phyloP scores from a whole-genome alignment of 768 basidiomycete genomes.

The Mycena capillaripes region DNA sequence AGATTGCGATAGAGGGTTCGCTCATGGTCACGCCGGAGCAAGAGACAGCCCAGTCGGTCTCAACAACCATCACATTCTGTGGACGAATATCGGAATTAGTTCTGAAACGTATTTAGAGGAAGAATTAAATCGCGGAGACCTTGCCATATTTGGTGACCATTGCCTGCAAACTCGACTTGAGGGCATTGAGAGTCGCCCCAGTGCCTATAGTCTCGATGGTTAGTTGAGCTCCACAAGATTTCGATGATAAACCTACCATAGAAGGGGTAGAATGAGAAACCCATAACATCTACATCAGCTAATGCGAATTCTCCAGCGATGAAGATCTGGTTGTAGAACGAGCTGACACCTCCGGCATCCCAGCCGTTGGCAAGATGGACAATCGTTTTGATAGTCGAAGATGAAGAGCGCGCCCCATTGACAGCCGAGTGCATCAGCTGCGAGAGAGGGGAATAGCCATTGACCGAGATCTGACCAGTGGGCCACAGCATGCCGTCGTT shows the following conservation, averaged over 20 bases:
- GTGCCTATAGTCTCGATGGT: conserved; percentile 38
- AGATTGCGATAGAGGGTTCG: conserved; percentile 61
- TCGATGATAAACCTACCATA: background rate
- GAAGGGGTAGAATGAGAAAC: conserved; percentile 33
- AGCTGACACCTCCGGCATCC: conserved; percentile 59
- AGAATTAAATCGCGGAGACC: conserved; percentile 42
- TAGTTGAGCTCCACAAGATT: no score
- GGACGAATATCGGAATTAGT: background rate
- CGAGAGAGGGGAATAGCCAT: conserved; percentile 66
- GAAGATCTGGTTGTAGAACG: conserved; percentile 68
- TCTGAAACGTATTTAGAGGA: background rate
- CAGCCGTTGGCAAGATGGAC: conserved; percentile 77
- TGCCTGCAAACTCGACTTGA: conserved; percentile 65
- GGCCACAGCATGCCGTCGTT: conserved; percentile 77
- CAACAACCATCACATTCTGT: conserved; percentile 70
- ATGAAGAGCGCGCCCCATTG: conserved; percentile 65
- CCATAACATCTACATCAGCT: conserved; percentile 68
- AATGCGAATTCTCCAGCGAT: conserved; percentile 63
- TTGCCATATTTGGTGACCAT: conserved; percentile 65
- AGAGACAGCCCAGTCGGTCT: conserved; percentile 73
- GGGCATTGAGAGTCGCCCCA: conserved; percentile 64
- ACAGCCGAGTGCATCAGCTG: conserved; percentile 73
- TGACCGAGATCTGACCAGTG: conserved; percentile 64
- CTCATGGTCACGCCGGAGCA: conserved; percentile 63
- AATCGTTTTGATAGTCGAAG: conserved; percentile 63